These are phyloP conservation scores for Sordariomycetes sp. DNA, from an alignment of 2,329 filamentous ascomycete species.

Conservation along the genomic window DNA sequence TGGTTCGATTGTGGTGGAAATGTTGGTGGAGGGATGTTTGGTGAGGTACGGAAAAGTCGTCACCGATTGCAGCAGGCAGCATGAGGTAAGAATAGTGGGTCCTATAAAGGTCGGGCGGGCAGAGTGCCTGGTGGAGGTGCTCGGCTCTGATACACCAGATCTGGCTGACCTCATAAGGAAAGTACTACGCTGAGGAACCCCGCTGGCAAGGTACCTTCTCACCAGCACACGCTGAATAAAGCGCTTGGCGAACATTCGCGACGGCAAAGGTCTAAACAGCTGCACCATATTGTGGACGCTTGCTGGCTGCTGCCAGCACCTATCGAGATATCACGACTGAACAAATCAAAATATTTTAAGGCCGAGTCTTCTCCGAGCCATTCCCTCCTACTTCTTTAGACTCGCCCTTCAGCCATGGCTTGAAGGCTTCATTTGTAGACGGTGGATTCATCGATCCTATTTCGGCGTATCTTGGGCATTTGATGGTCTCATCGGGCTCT, in stretches of 20 bases:
- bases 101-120: background rate
- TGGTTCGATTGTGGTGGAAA: background rate
- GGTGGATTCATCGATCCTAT: too few species aligned
- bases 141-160: background rate
- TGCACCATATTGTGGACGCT: too few species aligned
- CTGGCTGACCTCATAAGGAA: background rate
- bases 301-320: background rate
- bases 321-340: background rate
- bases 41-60: conserved; percentile 6
- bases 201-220: background rate
- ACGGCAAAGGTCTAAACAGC: background rate
- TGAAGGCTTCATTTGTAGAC: too few species aligned
- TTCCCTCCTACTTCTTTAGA: too few species aligned
- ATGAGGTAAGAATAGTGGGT: conserved; percentile 6
- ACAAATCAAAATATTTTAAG: too few species aligned
- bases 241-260: background rate
- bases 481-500: too few species aligned
- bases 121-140: background rate
- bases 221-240: background rate
- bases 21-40: conserved; percentile 2
- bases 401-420: too few species aligned
- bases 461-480: too few species aligned
- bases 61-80: conserved; percentile 2
- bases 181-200: background rate
- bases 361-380: too few species aligned